Evolutionary conservation across 169 alveolate genomes (phyloP).

Genomic region (Cryptosporidium sp.): DNA sequence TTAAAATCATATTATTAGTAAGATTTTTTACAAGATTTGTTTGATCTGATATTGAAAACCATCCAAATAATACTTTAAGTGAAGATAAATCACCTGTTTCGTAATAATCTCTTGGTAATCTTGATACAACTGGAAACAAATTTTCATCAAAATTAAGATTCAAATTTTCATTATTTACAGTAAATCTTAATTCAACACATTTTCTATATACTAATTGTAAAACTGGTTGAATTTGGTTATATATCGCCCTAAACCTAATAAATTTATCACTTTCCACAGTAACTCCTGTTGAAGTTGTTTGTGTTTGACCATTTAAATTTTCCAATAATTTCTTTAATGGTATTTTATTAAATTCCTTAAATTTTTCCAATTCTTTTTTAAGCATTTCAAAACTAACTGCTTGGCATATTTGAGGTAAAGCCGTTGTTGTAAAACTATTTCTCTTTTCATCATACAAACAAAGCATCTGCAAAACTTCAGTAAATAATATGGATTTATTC

Average conservation of each 20-base stretch:
- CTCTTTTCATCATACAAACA: conserved; percentile 4
- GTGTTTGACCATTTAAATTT: neutral
- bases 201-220: neutral
- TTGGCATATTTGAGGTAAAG: conserved; percentile 11
- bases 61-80: neutral
- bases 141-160: neutral
- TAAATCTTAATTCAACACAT: conserved; percentile 23
- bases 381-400: neutral
- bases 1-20: no score
- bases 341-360: neutral
- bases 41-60: neutral
- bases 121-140: conserved; percentile 2
- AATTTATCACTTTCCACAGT: neutral
- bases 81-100: neutral
- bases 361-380: conserved; percentile 15
- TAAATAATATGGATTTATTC: conserved; percentile 12
- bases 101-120: neutral
- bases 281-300: neutral
- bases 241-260: neutral
- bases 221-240: neutral
- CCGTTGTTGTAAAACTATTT: conserved; percentile 11
- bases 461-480: conserved; percentile 2
- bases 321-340: neutral
- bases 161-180: neutral
- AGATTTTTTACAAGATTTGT: no score